Percentiles rank a stretch among this genome's conserved stretches.
These are phyloP conservation scores for Neltuma alba DNA, from an alignment of 306 rosid species.

Conservation along the genomic window DNA sequence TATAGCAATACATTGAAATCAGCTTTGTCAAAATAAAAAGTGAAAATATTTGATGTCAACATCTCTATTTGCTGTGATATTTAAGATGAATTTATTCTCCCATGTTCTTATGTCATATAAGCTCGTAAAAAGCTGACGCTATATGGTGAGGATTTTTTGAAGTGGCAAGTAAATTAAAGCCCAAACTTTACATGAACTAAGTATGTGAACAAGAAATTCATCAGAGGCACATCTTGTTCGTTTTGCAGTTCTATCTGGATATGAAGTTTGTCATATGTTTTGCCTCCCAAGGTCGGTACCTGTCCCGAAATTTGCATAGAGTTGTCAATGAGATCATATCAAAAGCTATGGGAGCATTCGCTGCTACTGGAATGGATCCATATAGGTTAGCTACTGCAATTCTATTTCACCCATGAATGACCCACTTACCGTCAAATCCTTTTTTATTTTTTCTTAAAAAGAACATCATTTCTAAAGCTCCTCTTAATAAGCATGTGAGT, in stretches of 20 bases:
- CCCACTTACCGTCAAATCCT: not conserved
- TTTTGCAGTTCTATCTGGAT: constrained; percentile 94
- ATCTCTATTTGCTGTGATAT: constrained; percentile 2
- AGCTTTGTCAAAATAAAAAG: not conserved
- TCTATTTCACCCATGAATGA: not conserved
- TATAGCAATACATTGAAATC: not conserved
- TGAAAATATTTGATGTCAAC: not conserved
- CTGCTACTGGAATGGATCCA: constrained; percentile 95
- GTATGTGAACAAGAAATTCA: constrained; percentile 14
- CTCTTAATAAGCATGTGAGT: not conserved
- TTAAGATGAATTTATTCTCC: not conserved
- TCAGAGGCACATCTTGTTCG: constrained; percentile 14
- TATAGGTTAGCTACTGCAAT: constrained; percentile 54
- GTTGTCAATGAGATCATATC: constrained; percentile 87
- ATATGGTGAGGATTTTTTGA: constrained; percentile 7
- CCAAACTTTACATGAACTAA: constrained; percentile 11
- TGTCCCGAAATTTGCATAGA: constrained; percentile 84
- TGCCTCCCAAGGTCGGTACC: constrained; percentile 91
- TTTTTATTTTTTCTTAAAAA: not conserved
- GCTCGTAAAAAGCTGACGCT: constrained; percentile 7
- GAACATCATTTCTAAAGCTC: not conserved
- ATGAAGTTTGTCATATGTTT: constrained; percentile 97
- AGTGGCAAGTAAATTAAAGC: constrained; percentile 9
- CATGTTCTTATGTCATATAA: not conserved
- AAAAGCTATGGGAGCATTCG: constrained; percentile 84